Evolutionary conservation across 2,329 filamentous ascomycete genomes (phyloP), one percentile per base, ranked within the genome.

Genomic region (Zalaria sp.): DNA sequence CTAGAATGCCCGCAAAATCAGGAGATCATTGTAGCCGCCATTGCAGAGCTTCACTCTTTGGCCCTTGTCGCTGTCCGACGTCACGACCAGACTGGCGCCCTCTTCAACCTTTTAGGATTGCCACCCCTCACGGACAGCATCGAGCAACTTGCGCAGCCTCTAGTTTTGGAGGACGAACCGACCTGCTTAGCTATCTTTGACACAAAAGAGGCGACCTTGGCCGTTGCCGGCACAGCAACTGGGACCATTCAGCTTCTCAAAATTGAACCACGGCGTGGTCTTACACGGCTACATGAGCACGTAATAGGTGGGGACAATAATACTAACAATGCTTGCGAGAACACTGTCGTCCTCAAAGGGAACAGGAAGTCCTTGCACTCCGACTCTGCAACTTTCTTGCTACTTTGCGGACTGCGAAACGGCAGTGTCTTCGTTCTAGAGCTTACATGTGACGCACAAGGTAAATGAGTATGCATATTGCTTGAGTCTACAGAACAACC

Each of bases 341-440:
- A 53, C 43, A 35, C 43, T n/a, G 54, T 52, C 3, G 53, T 50
- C 3, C 35, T 59, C 6, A 26, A 34, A 5, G 29, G 32, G 5
- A 26, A 35, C 4, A 25, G 7, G 18, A 8, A 8, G 25, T 10
- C 29, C n/a, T 7, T 11, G 10, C 5, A 31, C 5, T 34, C 25
- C 1, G 7, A 27, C 27, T 10, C 41, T 57, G 25, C 26, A 11
- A 27, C 44, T 11, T 40, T 40, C 9, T 25, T 53, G 5, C 38
- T 64, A 6, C 49, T 60, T 2, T 64, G 60, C 43, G 58, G 58
- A 4, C 56, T 60, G 35, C 56, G 62, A 5, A 53, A 58, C 43
- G 62, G 62, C 18, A 45, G 41, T 10, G 10, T 53, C 2, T 44
- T 47, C 34, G 41, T 43, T 18, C 35, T 52, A 10, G 48, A 47